phyloP scores from a whole-genome alignment of 2,329 filamentous ascomycete species.

The Alternaria burnsii region DNA sequence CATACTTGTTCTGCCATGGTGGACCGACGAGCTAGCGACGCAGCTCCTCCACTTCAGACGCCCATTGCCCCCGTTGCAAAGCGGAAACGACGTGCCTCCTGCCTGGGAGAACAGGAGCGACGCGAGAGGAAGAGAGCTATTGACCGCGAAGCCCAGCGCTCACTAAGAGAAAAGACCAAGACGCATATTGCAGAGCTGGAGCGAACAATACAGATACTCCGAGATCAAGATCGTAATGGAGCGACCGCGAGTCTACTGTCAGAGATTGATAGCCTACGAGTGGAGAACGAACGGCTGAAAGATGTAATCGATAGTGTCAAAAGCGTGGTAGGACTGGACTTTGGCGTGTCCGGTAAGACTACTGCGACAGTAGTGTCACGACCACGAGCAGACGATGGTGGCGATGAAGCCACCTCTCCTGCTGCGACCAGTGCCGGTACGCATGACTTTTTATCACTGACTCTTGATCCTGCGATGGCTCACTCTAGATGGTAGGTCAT shows the following conservation, averaged over 20 bases:
- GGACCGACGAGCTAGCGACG: constrained; percentile 35
- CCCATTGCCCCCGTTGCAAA: constrained; percentile 42
- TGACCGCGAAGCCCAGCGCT: constrained; percentile 48
- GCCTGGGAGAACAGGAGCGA: constrained; percentile 47
- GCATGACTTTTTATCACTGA: constrained; percentile 17
- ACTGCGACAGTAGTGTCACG: not conserved
- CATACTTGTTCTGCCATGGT: constrained; percentile 6
- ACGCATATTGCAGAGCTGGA: constrained; percentile 50
- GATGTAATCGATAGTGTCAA: constrained; percentile 48
- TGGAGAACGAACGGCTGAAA: constrained; percentile 46
- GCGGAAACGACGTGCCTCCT: constrained; percentile 45
- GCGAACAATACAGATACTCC: constrained; percentile 47
- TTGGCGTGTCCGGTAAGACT: constrained; percentile 26
- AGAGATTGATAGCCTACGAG: constrained; percentile 43
- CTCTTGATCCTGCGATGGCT: constrained; percentile 20
- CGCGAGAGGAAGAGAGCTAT: constrained; percentile 48
- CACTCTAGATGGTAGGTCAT: constrained; percentile 35
- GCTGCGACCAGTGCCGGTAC: constrained; percentile 37
- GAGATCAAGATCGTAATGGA: constrained; percentile 45
- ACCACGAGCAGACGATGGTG: constrained; percentile 10
- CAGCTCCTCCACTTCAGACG: constrained; percentile 24
- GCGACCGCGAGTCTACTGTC: constrained; percentile 42
- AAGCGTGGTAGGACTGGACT: constrained; percentile 37
- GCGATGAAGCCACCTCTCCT: constrained; percentile 24
- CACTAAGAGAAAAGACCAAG: constrained; percentile 49